A percentile compares a stretch with the other conserved stretches of the same genome.
phyloP scores from a whole-genome alignment of 2,329 filamentous ascomycete species.

The Cladosporium sp. region DNA sequence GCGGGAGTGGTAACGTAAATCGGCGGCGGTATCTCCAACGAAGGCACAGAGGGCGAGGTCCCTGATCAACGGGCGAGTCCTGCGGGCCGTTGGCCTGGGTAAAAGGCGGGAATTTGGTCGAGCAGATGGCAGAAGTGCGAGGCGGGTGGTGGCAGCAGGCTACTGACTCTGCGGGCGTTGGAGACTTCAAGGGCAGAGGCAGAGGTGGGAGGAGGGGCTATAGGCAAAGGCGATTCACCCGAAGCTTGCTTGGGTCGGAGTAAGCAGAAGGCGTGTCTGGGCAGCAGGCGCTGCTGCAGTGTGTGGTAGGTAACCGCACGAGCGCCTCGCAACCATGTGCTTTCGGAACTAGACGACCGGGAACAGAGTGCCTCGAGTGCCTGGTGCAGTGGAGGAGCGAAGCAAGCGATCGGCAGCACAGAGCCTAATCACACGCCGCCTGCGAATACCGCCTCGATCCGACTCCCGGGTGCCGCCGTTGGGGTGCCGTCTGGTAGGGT shows the following conservation, averaged over 20 bases:
- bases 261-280: slow-evolving; percentile 8
- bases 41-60: background rate
- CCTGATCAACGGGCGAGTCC: slow-evolving; percentile 12
- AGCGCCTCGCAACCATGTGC: slow-evolving; percentile 9
- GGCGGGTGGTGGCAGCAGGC: background rate
- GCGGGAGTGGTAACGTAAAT: slow-evolving; percentile 4
- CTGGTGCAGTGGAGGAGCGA: background rate
- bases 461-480: slow-evolving; percentile 5
- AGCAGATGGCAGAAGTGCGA: background rate
- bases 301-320: background rate
- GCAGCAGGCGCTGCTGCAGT: background rate
- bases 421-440: slow-evolving; percentile 10
- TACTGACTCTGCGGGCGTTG: background rate
- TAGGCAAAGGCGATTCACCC: slow-evolving; percentile 1
- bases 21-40: slow-evolving; percentile 5
- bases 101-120: slow-evolving; percentile 11
- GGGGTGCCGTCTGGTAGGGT: slow-evolving; percentile 6
- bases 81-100: slow-evolving; percentile 11
- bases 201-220: background rate
- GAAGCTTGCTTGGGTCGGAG: slow-evolving; percentile 8
- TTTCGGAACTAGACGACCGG: slow-evolving; percentile 7
- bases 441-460: slow-evolving; percentile 2
- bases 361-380: no score
- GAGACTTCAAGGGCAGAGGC: no score
- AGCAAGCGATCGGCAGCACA: slow-evolving; percentile 3